Evolutionary conservation across 2,329 filamentous ascomycete species (phyloP).

Genomic region (Colletotrichum kahawae): DNA sequence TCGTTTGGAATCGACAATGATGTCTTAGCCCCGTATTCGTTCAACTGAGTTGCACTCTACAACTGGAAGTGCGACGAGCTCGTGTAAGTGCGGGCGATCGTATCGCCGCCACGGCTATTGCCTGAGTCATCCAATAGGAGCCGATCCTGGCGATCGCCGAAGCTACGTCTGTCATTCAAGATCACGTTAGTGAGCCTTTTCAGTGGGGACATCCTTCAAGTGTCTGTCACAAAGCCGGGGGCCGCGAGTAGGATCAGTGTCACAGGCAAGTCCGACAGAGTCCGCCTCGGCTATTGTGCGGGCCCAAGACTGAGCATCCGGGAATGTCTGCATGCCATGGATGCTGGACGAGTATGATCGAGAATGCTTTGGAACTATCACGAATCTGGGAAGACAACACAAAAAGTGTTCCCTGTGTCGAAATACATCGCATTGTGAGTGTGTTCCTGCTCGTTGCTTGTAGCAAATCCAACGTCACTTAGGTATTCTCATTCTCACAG

Average conservation of each 20-base stretch:
- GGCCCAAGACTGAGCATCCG: background rate
- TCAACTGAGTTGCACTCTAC: background rate
- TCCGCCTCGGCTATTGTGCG: background rate
- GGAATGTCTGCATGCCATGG: background rate
- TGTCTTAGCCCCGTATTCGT: background rate
- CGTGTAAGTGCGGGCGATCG: background rate
- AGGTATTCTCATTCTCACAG: background rate
- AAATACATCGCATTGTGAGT: background rate
- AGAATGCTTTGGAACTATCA: background rate
- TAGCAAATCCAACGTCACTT: background rate
- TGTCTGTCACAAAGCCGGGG: background rate
- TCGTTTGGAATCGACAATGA: no score
- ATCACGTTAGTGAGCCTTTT: background rate
- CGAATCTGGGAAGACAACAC: background rate
- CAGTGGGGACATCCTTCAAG: background rate
- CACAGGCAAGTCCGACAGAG: background rate
- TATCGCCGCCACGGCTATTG: background rate
- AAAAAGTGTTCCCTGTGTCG: background rate
- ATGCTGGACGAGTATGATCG: background rate
- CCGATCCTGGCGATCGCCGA: background rate
- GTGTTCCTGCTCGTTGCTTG: background rate
- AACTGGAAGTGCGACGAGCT: background rate
- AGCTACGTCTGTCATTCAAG: background rate
- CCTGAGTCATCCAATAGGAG: background rate
- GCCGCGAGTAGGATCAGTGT: background rate